Evolutionary conservation across 2,329 filamentous ascomycete species (phyloP), one percentile per base, ranked within the genome.

Genomic region (Pestalotiopsis sp.): DNA sequence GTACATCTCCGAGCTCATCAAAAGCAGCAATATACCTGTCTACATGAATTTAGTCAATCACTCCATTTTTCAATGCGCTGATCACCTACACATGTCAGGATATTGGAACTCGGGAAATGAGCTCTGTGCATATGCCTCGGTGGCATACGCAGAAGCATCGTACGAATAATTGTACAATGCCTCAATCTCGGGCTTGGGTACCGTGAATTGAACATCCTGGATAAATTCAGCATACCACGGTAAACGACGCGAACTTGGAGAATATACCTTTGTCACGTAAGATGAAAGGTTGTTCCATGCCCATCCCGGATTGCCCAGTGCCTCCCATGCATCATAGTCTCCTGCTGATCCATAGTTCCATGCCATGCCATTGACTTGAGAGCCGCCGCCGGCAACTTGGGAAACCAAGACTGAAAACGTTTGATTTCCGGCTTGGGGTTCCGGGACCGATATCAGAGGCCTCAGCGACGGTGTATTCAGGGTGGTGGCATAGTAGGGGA

Each of bases 241-340:
- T 4, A 1, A 39, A 20, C 23, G 4, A 27, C 3, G 27, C 20
- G 71, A 1, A 73, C 58, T 2, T 25, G 7, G 45, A 12, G 52
- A 12, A 67, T 64, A 23, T 62, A 41, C 38, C 69, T 77, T 79
- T 63, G 71, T 75, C 41, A 77, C 77, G 63, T 79, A 79, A 11
- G 72, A 70, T 6, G 76, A 57, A 23, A 81, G 70, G 12, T 63
- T 75, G 11, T 77, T 71, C 78, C 80, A 82, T 2, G 76, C 76
- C 81, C 81, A 82, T 0, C 78, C 74, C 0, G 76, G 71, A 38
- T 82, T 82, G 0, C 80, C 80, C 0, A 82, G 68, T 0, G 73
- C 74, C 31, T 78, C 78, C 81, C 81, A 82, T 1, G 75, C 72
- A 59, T 82, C 73, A 49, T 75, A 76, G 62, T 77, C 76, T 23